A percentile compares a stretch with the other conserved stretches of the same genome.
Evolutionary conservation across 2,329 filamentous ascomycete species (phyloP).

Genomic region (Talaromyces piceae): DNA sequence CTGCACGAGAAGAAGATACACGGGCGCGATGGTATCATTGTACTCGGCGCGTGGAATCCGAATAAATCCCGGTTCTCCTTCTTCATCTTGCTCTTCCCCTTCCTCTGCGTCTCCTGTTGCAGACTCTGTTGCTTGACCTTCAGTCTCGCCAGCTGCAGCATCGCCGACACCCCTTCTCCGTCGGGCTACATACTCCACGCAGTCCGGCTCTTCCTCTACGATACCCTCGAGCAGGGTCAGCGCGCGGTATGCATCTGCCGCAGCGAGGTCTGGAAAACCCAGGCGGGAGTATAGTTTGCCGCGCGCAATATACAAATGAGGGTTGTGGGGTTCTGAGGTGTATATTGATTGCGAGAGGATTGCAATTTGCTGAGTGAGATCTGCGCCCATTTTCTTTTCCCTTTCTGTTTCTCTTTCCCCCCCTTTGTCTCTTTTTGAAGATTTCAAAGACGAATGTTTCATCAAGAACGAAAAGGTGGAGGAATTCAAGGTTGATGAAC

Average conservation of each 20-base stretch:
- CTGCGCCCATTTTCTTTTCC: not conserved
- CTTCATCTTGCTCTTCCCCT: conserved; percentile 26
- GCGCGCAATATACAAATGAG: conserved; percentile 41
- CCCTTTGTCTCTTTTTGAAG: too few relatives aligned
- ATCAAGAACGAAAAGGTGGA: too few relatives aligned
- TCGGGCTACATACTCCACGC: conserved; percentile 73
- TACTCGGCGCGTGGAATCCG: conserved; percentile 28
- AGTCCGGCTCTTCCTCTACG: conserved; percentile 51
- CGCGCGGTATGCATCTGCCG: conserved; percentile 82
- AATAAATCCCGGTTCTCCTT: conserved; percentile 29
- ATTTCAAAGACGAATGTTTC: too few relatives aligned
- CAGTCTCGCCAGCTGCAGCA: conserved; percentile 9
- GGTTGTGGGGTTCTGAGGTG: conserved; percentile 33
- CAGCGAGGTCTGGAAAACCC: conserved; percentile 82
- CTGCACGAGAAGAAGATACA: conserved; percentile 31
- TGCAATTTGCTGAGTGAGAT: not conserved
- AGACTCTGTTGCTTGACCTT: too few relatives aligned
- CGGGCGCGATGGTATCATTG: conserved; percentile 26
- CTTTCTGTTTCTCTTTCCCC: too few relatives aligned
- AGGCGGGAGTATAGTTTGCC: conserved; percentile 64
- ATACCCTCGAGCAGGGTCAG: conserved; percentile 81
- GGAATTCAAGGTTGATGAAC: too few relatives aligned
- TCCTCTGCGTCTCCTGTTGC: conserved; percentile 12
- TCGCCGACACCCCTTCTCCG: conserved; percentile 12
- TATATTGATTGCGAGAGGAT: conserved; percentile 4